Evolutionary conservation across 495 filamentous ascomycete genomes (phyloP).

Genomic region (Sordaria brevicollis): DNA sequence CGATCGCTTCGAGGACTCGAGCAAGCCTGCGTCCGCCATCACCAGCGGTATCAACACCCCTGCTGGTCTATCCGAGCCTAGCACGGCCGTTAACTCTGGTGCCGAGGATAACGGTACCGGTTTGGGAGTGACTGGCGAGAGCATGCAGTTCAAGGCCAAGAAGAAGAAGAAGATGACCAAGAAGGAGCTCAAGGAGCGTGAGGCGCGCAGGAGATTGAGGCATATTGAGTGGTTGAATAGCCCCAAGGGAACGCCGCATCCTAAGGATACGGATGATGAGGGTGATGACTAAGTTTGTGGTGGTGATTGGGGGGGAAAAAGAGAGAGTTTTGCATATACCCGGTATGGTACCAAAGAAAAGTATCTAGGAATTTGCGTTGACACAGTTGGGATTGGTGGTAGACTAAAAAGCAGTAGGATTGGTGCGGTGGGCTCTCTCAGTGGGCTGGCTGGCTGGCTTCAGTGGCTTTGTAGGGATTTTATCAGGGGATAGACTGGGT

Average conservation of each 20-base stretch:
- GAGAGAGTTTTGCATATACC: neutral
- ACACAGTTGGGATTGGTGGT: no score
- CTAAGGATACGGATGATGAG: conserved; percentile 71
- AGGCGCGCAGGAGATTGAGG: conserved; percentile 75
- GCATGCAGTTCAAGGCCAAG: conserved; percentile 75
- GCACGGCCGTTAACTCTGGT: conserved; percentile 66
- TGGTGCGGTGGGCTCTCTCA: no score
- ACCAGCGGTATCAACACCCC: conserved; percentile 34
- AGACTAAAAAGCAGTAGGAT: no score
- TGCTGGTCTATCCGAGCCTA: conserved; percentile 29
- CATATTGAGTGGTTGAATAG: conserved; percentile 91
- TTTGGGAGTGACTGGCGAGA: conserved; percentile 28
- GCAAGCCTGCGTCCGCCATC: conserved; percentile 48
- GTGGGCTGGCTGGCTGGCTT: no score
- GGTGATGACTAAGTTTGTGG: conserved; percentile 28
- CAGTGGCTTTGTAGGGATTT: no score
- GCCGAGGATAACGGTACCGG: conserved; percentile 56
- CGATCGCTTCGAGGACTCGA: conserved; percentile 74
- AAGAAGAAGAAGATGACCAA: conserved; percentile 99
- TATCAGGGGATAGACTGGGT: no score
- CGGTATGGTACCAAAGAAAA: no score
- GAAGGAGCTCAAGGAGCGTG: conserved; percentile 87
- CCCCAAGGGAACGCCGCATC: conserved; percentile 69
- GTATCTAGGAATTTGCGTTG: neutral
- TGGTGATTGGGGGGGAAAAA: no score